Base-by-base conservation (phyloP, 352 stramenopile species). In the Phytophthora pluvialis region DNA sequence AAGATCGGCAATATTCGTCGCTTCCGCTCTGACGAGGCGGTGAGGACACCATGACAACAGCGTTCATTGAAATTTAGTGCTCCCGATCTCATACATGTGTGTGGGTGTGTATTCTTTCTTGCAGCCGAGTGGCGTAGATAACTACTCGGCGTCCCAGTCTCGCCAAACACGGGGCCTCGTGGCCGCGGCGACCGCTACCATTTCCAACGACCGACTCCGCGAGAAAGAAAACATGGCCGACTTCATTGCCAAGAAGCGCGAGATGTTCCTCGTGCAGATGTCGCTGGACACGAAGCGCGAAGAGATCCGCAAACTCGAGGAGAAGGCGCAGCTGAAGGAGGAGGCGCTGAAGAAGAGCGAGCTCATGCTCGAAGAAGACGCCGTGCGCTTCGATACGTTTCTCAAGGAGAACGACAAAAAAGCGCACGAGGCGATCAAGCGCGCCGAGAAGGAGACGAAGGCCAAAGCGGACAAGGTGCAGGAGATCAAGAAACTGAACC, bases 331-430 rank as follows among this genome's bases (percentile, higher is more conserved):
- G 66, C 75, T 97, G 15, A 99, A 98, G 48, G 94, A 98, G 53
- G 91, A 98, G 60, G 95, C 92, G 4, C 78, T 98, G 15, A 96
- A 97, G 65, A 98, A 98, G 69, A 97, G 88, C 48, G 94, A 98
- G 68, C 68, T 97, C 28, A 98, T 98, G 94, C 81, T 98, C 0
- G 96, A 99, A 75, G 91, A 98, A 70, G 95, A 99, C 55, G 93
- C 94, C 5, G 91, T 98, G 43, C 84, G 92, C 15, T 99, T 99
- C 53, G 96, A 99, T 64, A 97, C 93, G 15, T 98, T 98, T 36
- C 64, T 99, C n/a, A 99, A 98, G 61, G 95, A 99, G 60, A 98
- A 98, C 65, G 95, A 99, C 82, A 97, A 96, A 64, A 98, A 98
- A 64, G 93, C 95, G n/a, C 91, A 98, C 68, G 93, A 98, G 54